Base-by-base conservation (phyloP, 179 eudicot genomes). In the Pouteria campechiana region DNA sequence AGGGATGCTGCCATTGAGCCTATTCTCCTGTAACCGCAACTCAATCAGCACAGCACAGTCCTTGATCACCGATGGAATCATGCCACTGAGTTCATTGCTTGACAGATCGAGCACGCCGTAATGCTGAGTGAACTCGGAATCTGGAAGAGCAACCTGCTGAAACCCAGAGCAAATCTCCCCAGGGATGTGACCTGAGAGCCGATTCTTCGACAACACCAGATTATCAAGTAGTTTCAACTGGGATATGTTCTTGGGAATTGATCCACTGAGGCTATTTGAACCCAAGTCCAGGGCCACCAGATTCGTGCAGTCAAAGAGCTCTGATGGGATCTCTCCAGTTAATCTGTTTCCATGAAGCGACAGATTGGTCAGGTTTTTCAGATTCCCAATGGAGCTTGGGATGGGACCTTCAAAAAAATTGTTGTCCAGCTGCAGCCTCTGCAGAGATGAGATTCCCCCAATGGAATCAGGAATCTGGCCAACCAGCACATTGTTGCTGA, bases 81-180 rank as follows among this genome's bases (percentile, higher is more conserved):
- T 55, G 32, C 95, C 95, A 19, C 46, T 69, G 21, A 89, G 59
- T 50, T 64, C 64, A 39, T 89, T 89, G 49, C 74, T 38, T 24
- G 97, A 89, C 36, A 89, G 65, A 74, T 89, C 95, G 50, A 89
- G 95, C 97, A 69, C 63, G 27, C 97, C 97, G 27, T 84, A 89
- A 50, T 89, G 97, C 71, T 89, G 97, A 17, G 47, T 52, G 58
- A 60, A 89, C 62, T 85, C 95, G 17, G 97, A 81, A 54, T 89
- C 97, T 8, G 97, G 89, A 42, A 81, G 46, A 17, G 85, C 70
- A 32, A 67, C 70, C 55, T 71, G 64, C 41, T 74, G 95, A 49
- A 85, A 89, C 8, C 93, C 93, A 6, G 79, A 75, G 66, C 97
- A 85, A 35, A 89, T 78, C 56, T 89, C 95, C 36, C 70, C 67